Conservation (phyloP, 345 rosid species). For the Streptanthus diversifolius region DNA sequence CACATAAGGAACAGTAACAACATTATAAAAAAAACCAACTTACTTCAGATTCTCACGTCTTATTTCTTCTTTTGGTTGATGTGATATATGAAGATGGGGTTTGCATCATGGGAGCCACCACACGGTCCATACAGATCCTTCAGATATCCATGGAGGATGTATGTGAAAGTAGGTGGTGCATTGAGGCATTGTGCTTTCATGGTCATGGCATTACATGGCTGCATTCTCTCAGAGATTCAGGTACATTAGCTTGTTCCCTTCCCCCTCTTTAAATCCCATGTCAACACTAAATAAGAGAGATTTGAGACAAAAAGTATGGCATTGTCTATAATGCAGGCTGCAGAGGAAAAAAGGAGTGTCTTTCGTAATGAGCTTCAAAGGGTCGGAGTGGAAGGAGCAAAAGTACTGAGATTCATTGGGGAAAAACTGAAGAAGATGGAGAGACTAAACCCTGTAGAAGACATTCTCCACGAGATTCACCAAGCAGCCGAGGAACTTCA, state of each 20-base stretch:
- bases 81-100: conserved; percentile 53
- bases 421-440: conserved; percentile 72
- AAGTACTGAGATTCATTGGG: conserved; percentile 65
- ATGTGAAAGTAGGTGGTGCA: conserved; percentile 80
- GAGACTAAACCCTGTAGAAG: conserved; percentile 47
- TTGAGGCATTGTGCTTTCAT: conserved; percentile 86
- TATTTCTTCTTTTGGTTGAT: background rate
- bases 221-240: conserved; percentile 95
- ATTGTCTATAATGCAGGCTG: conserved; percentile 45
- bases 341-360: conserved; percentile 53
- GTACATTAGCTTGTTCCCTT: conserved; percentile 32
- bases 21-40: background rate
- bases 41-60: conserved; percentile 1
- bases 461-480: conserved; percentile 56
- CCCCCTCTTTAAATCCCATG: background rate
- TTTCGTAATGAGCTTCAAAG: conserved; percentile 56
- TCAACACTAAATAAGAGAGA: background rate
- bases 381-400: conserved; percentile 67
- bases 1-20: background rate
- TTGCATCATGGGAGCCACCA: conserved; percentile 97
- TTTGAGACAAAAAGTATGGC: background rate
- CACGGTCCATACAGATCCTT: conserved; percentile 72
- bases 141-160: conserved; percentile 73
- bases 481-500: conserved; percentile 80
- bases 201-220: conserved; percentile 96